Conservation (phyloP, 768 basidiomycete species). For the Sutorius australiensis region DNA sequence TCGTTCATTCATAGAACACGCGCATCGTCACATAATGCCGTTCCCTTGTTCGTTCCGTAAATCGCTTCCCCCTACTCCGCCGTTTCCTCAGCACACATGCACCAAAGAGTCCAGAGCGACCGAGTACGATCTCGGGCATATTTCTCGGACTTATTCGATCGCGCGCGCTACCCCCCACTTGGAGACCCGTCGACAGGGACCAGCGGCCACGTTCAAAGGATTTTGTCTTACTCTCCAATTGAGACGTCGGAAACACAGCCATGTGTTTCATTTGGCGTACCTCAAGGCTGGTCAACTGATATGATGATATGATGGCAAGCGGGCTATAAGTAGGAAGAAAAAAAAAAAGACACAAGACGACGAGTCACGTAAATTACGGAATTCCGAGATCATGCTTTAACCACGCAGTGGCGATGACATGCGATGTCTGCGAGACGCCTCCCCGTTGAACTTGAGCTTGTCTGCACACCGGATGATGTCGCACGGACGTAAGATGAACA, state of each 20-base stretch:
- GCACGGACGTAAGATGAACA: constrained; percentile 17
- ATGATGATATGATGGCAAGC: not conserved
- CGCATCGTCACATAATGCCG: not conserved
- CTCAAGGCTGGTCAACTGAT: not conserved
- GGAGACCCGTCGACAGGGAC: not conserved
- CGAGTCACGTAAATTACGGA: constrained; percentile 12
- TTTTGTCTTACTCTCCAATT: not conserved
- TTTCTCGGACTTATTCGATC: not conserved
- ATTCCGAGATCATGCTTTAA: constrained; percentile 28
- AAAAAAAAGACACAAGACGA: not conserved
- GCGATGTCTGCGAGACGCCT: constrained; percentile 6
- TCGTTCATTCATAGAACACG: not conserved
- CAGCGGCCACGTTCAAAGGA: not conserved
- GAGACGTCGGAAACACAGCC: not conserved
- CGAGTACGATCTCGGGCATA: not conserved
- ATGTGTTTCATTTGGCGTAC: not conserved
- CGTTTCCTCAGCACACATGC: too few species aligned
- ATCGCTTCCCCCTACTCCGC: not conserved
- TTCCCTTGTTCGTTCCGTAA: not conserved
- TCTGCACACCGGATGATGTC: constrained; percentile 7
- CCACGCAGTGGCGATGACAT: constrained; percentile 32
- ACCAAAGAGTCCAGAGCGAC: not conserved
- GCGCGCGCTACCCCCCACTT: not conserved
- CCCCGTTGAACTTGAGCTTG: not conserved
- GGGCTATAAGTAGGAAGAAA: not conserved